Evolutionary conservation across 2,329 filamentous ascomycete species (phyloP).

Genomic region (Remersonia thermophila): DNA sequence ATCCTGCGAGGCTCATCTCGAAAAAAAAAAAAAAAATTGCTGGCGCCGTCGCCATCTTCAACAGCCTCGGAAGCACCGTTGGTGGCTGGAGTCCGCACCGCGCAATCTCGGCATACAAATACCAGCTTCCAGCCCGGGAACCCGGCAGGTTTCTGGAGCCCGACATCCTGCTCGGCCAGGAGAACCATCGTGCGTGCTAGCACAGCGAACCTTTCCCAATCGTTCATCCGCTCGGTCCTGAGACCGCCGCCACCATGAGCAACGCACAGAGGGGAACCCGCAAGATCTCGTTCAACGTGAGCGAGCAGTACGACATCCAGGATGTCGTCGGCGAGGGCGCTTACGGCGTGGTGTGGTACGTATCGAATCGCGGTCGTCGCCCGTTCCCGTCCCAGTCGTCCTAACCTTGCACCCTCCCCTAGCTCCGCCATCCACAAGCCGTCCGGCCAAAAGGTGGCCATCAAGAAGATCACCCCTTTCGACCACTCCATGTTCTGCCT

Average conservation of each 20-base stretch:
- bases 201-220: no score
- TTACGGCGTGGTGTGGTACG: constrained; percentile 96
- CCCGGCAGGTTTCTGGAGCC: no score
- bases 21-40: no score
- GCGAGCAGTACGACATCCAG: constrained; percentile 98
- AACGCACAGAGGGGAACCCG: constrained; percentile 52
- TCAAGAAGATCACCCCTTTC: constrained; percentile 99
- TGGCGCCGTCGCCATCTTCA: no score
- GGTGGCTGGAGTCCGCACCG: no score
- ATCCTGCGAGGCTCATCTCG: no score
- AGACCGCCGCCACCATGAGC: constrained; percentile 33
- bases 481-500: constrained; percentile 99
- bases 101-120: no score
- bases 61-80: no score
- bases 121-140: no score
- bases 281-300: constrained; percentile 99
- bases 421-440: constrained; percentile 97
- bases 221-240: background rate
- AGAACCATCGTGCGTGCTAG: no score
- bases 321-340: constrained; percentile 98
- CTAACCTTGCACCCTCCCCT: background rate
- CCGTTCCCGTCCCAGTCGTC: background rate
- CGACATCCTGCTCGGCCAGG: no score
- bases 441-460: constrained; percentile 94
- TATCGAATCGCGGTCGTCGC: constrained; percentile 10